A percentile compares a stretch with the other conserved stretches of the same genome.
Evolutionary conservation across 2,329 filamentous ascomycete species (phyloP).

Genomic region (Ambrosiella xylebori): DNA sequence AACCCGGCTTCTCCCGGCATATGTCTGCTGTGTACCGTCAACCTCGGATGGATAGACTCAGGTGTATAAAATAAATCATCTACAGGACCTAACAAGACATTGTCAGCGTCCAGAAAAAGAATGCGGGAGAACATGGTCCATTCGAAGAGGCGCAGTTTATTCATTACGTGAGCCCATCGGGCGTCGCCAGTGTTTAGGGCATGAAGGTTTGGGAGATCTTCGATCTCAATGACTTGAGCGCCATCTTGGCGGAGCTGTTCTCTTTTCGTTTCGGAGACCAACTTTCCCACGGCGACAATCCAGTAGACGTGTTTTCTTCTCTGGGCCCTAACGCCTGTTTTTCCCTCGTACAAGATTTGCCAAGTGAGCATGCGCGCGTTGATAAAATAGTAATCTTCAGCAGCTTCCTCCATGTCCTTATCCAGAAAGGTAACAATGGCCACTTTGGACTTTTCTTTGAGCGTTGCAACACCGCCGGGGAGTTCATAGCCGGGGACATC

Average conservation of each 20-base stretch:
- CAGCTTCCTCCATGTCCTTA: conserved; percentile 16
- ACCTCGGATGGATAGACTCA: conserved; percentile 15
- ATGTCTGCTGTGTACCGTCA: conserved; percentile 12
- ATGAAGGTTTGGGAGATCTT: conserved; percentile 16
- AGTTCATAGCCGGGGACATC: not conserved
- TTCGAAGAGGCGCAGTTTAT: conserved; percentile 26
- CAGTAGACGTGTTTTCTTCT: conserved; percentile 18
- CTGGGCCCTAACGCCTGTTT: conserved; percentile 18
- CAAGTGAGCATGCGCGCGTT: conserved; percentile 24
- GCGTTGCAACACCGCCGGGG: not conserved
- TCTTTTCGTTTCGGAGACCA: conserved; percentile 19
- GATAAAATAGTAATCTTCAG: conserved; percentile 24
- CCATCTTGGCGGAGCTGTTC: conserved; percentile 22
- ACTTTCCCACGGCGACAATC: conserved; percentile 22
- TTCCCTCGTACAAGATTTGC: conserved; percentile 23
- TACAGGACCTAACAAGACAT: conserved; percentile 20
- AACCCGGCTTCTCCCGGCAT: conserved; percentile 19
- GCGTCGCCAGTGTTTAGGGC: conserved; percentile 23
- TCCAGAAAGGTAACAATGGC: conserved; percentile 25
- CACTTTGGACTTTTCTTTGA: conserved; percentile 10
- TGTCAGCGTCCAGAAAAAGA: conserved; percentile 28
- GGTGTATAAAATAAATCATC: conserved; percentile 23
- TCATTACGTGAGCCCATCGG: conserved; percentile 26
- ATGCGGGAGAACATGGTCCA: conserved; percentile 25
- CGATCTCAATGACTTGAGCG: conserved; percentile 22